phyloP scores from a whole-genome alignment of 2,329 filamentous ascomycete genomes.

The Zopfia rhizophila region DNA sequence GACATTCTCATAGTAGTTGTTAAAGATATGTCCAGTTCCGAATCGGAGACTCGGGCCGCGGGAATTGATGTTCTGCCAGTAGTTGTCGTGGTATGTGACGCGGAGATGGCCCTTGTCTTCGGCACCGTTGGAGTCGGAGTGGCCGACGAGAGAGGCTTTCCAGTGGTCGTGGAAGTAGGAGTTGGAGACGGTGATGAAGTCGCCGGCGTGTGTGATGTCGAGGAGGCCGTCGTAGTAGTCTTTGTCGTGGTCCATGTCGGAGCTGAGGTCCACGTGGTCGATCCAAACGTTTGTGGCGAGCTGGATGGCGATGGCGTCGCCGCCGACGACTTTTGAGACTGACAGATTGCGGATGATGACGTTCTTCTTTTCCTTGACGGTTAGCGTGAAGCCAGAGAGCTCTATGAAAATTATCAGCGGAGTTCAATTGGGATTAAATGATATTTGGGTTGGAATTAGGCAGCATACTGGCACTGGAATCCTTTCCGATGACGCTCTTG shows the following conservation, averaged over 20 bases:
- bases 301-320: constrained; percentile 65
- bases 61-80: constrained; percentile 72
- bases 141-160: constrained; percentile 69
- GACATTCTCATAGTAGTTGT: constrained; percentile 58
- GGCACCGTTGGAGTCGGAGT: constrained; percentile 67
- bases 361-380: constrained; percentile 61
- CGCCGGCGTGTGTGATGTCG: constrained; percentile 71
- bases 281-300: constrained; percentile 67
- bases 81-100: constrained; percentile 74
- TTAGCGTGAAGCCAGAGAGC: constrained; percentile 60
- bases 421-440: background rate
- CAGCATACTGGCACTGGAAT: constrained; percentile 51
- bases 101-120: constrained; percentile 71
- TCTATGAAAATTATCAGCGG: constrained; percentile 28
- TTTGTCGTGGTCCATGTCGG: constrained; percentile 69
- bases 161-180: constrained; percentile 67
- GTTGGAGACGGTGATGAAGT: constrained; percentile 69
- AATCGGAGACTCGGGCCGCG: constrained; percentile 72
- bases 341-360: constrained; percentile 69
- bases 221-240: constrained; percentile 76
- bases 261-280: constrained; percentile 73
- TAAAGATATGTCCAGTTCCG: constrained; percentile 72
- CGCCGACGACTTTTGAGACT: constrained; percentile 61
- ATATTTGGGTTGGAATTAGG: background rate
- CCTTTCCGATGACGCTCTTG: constrained; percentile 64